A percentile compares a stretch with the other conserved stretches of the same genome.
Evolutionary conservation across 306 rosid species (phyloP).

Genomic region (Glycyrrhiza uralensis): DNA sequence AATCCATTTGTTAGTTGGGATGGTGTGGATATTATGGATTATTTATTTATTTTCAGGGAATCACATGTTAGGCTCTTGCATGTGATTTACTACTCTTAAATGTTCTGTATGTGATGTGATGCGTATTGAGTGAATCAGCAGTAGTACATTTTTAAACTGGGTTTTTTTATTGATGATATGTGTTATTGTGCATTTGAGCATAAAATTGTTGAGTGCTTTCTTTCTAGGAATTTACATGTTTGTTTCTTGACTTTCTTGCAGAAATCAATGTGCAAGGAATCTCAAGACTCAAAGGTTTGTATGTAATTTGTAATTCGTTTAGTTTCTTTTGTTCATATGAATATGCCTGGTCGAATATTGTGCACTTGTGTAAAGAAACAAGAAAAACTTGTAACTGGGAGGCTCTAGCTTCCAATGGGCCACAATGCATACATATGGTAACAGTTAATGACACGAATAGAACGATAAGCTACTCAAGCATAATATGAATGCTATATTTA

Average conservation of each 20-base stretch:
- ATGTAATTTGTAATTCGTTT: background rate
- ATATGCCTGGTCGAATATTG: background rate
- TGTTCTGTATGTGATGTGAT: background rate
- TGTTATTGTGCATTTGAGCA: background rate
- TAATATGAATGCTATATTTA: constrained; percentile 8
- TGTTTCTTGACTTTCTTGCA: constrained; percentile 39
- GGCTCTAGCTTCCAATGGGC: constrained; percentile 2
- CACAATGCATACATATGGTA: background rate
- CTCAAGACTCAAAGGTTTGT: constrained; percentile 79
- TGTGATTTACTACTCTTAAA: background rate
- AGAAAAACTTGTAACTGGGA: background rate
- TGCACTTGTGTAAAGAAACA: background rate
- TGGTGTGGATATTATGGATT: background rate
- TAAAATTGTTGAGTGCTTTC: background rate
- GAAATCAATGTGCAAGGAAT: constrained; percentile 81
- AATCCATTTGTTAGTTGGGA: background rate
- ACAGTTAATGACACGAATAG: too few species aligned
- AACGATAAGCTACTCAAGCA: background rate
- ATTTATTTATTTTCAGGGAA: background rate
- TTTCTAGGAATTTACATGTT: constrained; percentile 19
- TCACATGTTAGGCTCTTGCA: background rate
- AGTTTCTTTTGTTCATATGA: constrained; percentile 13
- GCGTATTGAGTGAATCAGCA: background rate
- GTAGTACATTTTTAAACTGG: background rate
- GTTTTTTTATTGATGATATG: background rate